Evolutionary conservation across 2,329 filamentous ascomycete species (phyloP), one percentile per base, ranked within the genome.

Genomic region (Apiospora pterosperma): DNA sequence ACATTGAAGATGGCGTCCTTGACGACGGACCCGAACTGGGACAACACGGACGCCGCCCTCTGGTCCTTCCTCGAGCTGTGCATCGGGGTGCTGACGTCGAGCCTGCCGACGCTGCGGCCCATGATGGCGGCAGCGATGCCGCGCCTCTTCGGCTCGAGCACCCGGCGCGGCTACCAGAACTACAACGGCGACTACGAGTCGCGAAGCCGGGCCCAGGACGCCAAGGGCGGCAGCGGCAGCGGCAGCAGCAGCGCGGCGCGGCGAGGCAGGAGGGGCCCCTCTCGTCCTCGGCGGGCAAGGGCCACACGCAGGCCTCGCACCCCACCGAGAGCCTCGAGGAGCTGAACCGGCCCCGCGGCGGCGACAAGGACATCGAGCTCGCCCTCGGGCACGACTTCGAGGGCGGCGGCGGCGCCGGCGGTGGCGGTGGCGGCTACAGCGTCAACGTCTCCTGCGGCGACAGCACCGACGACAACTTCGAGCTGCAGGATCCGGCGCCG

Each of bases 11-110:
- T 39, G 38, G 60, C 60, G 10, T 42, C 60, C 16, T 44, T 25
- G 14, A 62, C 60, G 28, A 42, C 69, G 48, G 74, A 76, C 64
- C 70, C 74, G 4, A 71, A 73, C 1, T 76, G 73, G 74, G 71
- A 74, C 64, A 73, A 75, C 64, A 71, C 72, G 31, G 69, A 69
- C 59, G 73, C 73, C 4, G 73, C 73, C 36, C 69, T 73, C 59
- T 76, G 74, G 74, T 76, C 74, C 48, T 64, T 67, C 63, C 68
- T 75, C 67, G 74, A 76, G 61, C 68, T 75, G 58, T 74, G 75
- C 64, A 68, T 66, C 65, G 70, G 72, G 41, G 73, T 76, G 61
- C 68, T 76, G 23, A 71, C 69, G 62, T 71, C 73, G 16, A 69
- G 67, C 11, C 69, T 76, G 19, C 73, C 74, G 1, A 75, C 74